Conservation (phyloP, 140 eudicot genomes). For the Oenanthe javanica region DNA sequence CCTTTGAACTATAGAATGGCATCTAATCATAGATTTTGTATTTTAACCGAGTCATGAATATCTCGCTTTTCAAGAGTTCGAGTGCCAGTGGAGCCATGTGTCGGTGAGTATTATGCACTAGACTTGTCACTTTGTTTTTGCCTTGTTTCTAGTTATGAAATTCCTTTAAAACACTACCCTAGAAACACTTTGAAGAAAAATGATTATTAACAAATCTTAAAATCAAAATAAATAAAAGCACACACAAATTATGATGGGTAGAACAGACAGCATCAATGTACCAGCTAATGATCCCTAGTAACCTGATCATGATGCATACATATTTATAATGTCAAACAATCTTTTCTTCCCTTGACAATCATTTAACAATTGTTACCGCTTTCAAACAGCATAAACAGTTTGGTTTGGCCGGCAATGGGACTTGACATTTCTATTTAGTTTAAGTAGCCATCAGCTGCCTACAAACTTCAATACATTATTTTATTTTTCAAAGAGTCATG, state of each 20-base stretch:
- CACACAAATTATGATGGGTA: too few species aligned
- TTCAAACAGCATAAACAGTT: neutral
- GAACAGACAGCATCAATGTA: too few species aligned
- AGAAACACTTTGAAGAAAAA: too few species aligned
- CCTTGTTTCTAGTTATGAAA: too few species aligned
- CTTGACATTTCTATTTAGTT: neutral
- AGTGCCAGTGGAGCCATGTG: neutral
- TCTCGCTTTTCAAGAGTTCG: neutral
- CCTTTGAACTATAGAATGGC: neutral
- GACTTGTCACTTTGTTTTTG: neutral
- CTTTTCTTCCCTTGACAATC: neutral
- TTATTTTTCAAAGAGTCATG: too few species aligned
- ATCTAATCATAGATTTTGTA: too few species aligned
- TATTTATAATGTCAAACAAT: neutral
- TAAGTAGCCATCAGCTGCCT: neutral
- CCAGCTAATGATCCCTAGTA: too few species aligned
- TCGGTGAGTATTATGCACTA: neutral
- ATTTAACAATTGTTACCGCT: neutral
- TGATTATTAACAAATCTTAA: neutral
- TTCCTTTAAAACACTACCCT: too few species aligned
- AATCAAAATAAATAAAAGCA: too few species aligned
- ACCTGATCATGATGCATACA: neutral
- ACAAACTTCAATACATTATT: neutral
- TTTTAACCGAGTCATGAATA: neutral
- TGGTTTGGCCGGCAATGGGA: neutral